A percentile compares a stretch with the other conserved stretches of the same genome.
These are phyloP conservation scores for Dillenia turbinata DNA, from an alignment of 164 flowering plant genomes.

Conservation along the genomic window DNA sequence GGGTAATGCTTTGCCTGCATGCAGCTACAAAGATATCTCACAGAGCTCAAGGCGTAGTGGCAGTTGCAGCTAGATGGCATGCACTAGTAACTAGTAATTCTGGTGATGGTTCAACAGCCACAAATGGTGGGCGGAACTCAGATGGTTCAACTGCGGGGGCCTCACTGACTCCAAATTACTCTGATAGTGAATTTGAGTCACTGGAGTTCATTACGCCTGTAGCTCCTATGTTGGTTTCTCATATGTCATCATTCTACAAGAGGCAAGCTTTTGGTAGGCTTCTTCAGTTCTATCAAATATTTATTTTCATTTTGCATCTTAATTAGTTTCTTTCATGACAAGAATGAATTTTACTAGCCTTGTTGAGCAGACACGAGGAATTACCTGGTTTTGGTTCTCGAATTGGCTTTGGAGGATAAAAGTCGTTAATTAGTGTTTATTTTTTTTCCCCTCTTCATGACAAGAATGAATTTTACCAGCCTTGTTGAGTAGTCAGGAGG, in stretches of 20 bases:
- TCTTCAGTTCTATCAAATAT: background rate
- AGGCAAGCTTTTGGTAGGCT: conserved; percentile 65
- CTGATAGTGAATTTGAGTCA: conserved; percentile 60
- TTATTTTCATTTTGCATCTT: background rate
- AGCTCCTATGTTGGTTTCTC: conserved; percentile 29
- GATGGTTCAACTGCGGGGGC: conserved; percentile 17
- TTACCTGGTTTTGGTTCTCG: too few relatives aligned
- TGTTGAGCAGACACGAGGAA: too few relatives aligned
- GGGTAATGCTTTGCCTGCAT: conserved; percentile 62
- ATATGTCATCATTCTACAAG: conserved; percentile 42
- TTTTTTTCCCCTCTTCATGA: too few relatives aligned
- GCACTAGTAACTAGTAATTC: conserved; percentile 60
- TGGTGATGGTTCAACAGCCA: conserved; percentile 38
- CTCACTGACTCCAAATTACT: conserved; percentile 20
- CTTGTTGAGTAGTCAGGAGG: too few relatives aligned
- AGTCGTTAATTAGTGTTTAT: too few relatives aligned
- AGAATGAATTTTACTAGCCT: too few relatives aligned
- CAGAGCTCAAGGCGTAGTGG: conserved; percentile 74
- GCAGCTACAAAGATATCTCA: conserved; percentile 87
- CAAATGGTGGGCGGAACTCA: conserved; percentile 35
- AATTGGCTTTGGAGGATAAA: too few relatives aligned
- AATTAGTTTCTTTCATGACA: too few relatives aligned
- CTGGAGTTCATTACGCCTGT: conserved; percentile 29
- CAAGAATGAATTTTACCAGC: too few relatives aligned
- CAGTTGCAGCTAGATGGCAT: conserved; percentile 84